A percentile compares a stretch with the other conserved stretches of the same genome.
phyloP scores from a whole-genome alignment of 2,329 filamentous ascomycete species.

The Neurospora crassa region DNA sequence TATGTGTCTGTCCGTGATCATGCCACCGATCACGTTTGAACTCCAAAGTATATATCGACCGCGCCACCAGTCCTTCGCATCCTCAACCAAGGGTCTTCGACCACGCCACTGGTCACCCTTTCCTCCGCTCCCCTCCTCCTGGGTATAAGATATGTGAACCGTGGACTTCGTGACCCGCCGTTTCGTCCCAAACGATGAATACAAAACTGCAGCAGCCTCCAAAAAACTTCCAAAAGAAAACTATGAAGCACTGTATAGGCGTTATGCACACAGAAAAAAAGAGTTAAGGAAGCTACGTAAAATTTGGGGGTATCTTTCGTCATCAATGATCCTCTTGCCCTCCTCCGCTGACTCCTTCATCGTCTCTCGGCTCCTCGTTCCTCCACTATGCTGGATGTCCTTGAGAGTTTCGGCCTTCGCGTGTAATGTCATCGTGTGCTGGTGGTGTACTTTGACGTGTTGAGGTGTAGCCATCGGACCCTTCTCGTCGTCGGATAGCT shows the following conservation, averaged over 20 bases:
- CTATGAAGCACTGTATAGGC: neutral
- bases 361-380: neutral
- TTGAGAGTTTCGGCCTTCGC: neutral
- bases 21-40: neutral
- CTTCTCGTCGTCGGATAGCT: neutral
- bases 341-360: neutral
- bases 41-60: neutral
- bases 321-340: neutral
- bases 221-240: neutral
- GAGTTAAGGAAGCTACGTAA: neutral
- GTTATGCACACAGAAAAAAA: neutral
- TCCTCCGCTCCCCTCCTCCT: neutral
- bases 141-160: neutral
- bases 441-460: neutral
- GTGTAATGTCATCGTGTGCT: neutral
- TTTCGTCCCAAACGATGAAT: neutral
- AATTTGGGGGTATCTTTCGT: neutral
- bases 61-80: neutral
- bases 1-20: neutral
- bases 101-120: neutral
- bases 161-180: neutral
- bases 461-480: neutral
- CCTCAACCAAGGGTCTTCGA: neutral
- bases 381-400: neutral
- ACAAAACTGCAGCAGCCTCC: neutral